phyloP scores from a whole-genome alignment of 176 grass and related monocot species.

The Guadua angustifolia region DNA sequence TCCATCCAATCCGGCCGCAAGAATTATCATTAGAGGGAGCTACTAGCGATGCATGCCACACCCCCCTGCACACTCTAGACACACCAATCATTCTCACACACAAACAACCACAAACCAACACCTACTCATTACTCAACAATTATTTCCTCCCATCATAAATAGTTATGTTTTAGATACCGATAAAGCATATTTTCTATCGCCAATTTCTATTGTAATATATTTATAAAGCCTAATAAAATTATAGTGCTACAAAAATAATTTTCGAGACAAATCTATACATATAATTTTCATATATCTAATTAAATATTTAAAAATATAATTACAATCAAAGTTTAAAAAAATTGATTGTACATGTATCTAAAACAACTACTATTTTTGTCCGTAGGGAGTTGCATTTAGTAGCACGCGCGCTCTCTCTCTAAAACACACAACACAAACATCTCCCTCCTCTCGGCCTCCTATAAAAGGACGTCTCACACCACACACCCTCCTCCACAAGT shows the following conservation, averaged over 20 bases:
- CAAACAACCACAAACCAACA: conserved; percentile 43
- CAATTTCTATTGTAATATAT: no score
- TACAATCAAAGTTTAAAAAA: no score
- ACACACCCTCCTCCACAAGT: conserved; percentile 14
- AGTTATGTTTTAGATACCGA: no score
- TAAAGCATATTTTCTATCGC: no score
- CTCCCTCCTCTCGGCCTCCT: not conserved
- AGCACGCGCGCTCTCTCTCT: not conserved
- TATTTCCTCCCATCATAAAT: no score
- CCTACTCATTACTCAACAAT: conserved; percentile 42
- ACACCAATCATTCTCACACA: conserved; percentile 46
- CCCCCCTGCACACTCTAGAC: conserved; percentile 10
- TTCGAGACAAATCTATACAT: no score
- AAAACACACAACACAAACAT: not conserved
- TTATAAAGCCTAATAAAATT: no score
- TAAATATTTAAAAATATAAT: no score
- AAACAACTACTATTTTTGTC: no score
- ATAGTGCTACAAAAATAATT: no score
- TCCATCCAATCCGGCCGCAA: conserved; percentile 39
- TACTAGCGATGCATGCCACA: conserved; percentile 35
- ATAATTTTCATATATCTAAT: no score
- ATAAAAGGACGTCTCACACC: conserved; percentile 46
- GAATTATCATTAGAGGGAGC: not conserved
- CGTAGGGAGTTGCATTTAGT: conserved; percentile 25
- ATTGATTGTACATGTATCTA: no score